phyloP scores from a whole-genome alignment of 192 early-diverging fungal genomes.

The Gonapodya sp. region DNA sequence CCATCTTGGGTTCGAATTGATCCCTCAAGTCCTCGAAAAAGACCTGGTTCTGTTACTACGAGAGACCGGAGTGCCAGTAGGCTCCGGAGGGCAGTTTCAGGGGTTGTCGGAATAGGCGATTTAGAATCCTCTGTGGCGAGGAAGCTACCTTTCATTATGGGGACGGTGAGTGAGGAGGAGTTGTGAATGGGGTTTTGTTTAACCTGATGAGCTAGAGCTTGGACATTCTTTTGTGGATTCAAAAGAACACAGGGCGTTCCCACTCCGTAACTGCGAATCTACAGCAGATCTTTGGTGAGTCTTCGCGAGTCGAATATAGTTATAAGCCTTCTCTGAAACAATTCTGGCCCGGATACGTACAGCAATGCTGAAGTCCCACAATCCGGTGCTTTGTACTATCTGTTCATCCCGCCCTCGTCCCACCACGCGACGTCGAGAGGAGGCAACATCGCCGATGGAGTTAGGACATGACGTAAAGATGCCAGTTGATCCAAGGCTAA shows the following conservation, averaged over 20 bases:
- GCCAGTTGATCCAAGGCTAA: neutral
- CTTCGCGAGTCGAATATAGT: neutral
- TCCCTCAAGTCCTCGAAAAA: neutral
- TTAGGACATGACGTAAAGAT: neutral
- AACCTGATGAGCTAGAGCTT: too few relatives aligned
- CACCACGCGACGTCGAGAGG: neutral
- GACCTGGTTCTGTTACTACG: neutral
- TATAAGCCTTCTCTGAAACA: neutral
- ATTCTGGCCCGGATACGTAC: neutral
- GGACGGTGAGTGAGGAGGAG: constrained; percentile 34
- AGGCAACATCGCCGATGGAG: neutral
- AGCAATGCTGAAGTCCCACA: constrained; percentile 40
- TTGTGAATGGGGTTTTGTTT: too few relatives aligned
- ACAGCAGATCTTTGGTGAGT: constrained; percentile 35
- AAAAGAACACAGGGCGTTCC: constrained; percentile 38
- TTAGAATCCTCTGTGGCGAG: neutral
- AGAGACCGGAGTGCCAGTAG: too few relatives aligned
- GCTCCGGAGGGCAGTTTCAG: neutral
- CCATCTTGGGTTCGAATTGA: neutral
- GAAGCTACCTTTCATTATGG: constrained; percentile 49
- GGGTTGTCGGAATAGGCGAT: neutral
- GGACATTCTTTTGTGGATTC: constrained; percentile 4
- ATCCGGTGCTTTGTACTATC: constrained; percentile 42
- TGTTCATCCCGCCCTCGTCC: constrained; percentile 17
- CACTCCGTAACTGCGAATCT: constrained; percentile 51